Evolutionary conservation across 2,329 filamentous ascomycete genomes (phyloP), one percentile per base, ranked within the genome.

Genomic region (Fusarium miscanthi): DNA sequence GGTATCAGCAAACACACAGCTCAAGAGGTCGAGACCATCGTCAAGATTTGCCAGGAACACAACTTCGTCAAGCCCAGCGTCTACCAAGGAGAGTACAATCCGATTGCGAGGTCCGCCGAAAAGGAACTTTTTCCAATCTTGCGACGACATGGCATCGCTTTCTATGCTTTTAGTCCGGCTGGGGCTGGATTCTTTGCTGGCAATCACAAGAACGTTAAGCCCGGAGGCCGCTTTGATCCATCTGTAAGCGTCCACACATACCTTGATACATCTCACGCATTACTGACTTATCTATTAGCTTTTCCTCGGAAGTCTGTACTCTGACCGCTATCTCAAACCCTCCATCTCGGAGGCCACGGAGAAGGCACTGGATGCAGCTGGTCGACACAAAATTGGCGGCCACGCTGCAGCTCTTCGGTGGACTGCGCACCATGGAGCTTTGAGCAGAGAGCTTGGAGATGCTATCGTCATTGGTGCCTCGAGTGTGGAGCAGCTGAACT

Each of bases 161-260:
- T 49, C 19, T 58, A 58, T 49, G 54, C 54, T 21, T 58, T 19
- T 4, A 58, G 54, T 30, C 54, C 54, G 2, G 54, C 54, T 21
- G 54, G 53, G 25, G 54, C 41, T 16, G 54, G 54, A 14, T 58
- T 58, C 33, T 58, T 56, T 35, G 53, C 53, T 17, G 38, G 53
- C 1, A 56, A 56, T 27, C 53, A 56, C 19, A 56, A 56, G 38
- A 56, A 56, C 9, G n/a, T 56, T 6, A n/a, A 14, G 5, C 27
- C 38, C 7, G 53, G 53, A 10, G 53, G 53, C 11, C 53, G 53
- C 11, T 56, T 45, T 35, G 53, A 56, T 25, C 38, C 35, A 25
- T 56, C 53, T 2, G 52, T 45, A 33, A 1, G 52, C 25, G 6
- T 8, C 33, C 3, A 23, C 2, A 6, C 5, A 33, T 23, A 6